These are phyloP conservation scores for Mucor indicus DNA, from an alignment of 371 early-diverging fungal genomes.

Conservation along the genomic window DNA sequence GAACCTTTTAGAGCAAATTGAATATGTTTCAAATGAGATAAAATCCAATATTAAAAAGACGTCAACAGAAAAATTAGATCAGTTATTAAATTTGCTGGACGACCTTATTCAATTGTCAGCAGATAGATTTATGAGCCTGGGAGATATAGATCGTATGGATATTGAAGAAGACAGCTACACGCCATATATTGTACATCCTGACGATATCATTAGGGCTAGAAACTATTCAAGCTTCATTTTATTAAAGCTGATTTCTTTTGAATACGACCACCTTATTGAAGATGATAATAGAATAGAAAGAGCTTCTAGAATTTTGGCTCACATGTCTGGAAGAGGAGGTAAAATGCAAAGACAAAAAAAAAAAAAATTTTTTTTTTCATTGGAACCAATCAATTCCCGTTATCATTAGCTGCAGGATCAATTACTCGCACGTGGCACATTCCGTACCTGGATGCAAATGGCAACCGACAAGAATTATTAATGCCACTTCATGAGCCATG, in stretches of 20 bases:
- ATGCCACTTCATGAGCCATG: constrained; percentile 43
- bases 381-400: constrained; percentile 5
- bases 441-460: constrained; percentile 34
- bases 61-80: constrained; percentile 6
- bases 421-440: constrained; percentile 50
- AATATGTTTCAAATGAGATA: no score
- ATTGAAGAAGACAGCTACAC: constrained; percentile 15
- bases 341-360: constrained; percentile 4
- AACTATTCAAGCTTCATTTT: constrained; percentile 15
- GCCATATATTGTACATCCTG: constrained; percentile 11
- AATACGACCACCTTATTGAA: constrained; percentile 23
- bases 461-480: constrained; percentile 18
- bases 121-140: constrained; percentile 31
- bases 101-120: constrained; percentile 30
- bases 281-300: constrained; percentile 35
- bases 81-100: constrained; percentile 21
- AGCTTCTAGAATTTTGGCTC: constrained; percentile 37
- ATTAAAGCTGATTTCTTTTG: constrained; percentile 29
- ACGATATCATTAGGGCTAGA: constrained; percentile 28
- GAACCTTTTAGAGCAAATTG: no score
- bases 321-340: constrained; percentile 51
- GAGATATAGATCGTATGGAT: constrained; percentile 13
- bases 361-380: constrained; percentile 1
- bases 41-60: neutral
- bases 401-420: constrained; percentile 45